Evolutionary conservation across 768 basidiomycete genomes (phyloP).

Genomic region (Daedaleopsis sinensis): DNA sequence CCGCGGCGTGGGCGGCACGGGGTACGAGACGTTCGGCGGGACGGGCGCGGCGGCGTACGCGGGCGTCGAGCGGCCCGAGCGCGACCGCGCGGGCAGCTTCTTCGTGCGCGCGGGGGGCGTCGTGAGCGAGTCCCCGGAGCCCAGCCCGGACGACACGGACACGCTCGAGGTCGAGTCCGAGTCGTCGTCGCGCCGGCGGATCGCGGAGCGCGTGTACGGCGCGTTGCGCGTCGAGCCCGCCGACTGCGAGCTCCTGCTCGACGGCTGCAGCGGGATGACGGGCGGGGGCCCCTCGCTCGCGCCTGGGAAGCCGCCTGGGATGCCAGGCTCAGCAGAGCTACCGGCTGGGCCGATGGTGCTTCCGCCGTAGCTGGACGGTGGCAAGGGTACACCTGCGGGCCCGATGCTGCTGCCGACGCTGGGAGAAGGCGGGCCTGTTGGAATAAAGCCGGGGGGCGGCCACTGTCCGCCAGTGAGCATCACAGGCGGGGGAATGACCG

Average conservation of each 20-base stretch:
- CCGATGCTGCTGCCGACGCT: slow-evolving; percentile 21
- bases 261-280: slow-evolving; percentile 17
- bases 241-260: slow-evolving; percentile 13
- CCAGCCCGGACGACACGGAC: slow-evolving; percentile 27
- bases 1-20: slow-evolving; percentile 19
- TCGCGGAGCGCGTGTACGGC: slow-evolving; percentile 9
- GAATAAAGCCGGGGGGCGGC: slow-evolving; percentile 41
- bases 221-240: slow-evolving; percentile 8
- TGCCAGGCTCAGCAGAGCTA: slow-evolving; percentile 14
- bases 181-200: slow-evolving; percentile 19
- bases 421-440: slow-evolving; percentile 15
- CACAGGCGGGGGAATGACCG: slow-evolving; percentile 17
- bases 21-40: slow-evolving; percentile 27
- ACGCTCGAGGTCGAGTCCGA: slow-evolving; percentile 33
- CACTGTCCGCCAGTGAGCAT: slow-evolving; percentile 3
- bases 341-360: slow-evolving; percentile 16
- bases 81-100: slow-evolving; percentile 8
- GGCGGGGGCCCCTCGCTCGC: slow-evolving; percentile 1
- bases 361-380: slow-evolving; percentile 26
- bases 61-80: slow-evolving; percentile 7
- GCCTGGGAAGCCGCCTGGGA: slow-evolving; percentile 21
- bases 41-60: slow-evolving; percentile 27
- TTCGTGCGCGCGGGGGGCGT: slow-evolving; percentile 33
- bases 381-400: slow-evolving; percentile 34
- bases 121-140: slow-evolving; percentile 39